Base-by-base conservation (phyloP, 169 alveolate species). In the Ichthyophthirius multifiliis region DNA sequence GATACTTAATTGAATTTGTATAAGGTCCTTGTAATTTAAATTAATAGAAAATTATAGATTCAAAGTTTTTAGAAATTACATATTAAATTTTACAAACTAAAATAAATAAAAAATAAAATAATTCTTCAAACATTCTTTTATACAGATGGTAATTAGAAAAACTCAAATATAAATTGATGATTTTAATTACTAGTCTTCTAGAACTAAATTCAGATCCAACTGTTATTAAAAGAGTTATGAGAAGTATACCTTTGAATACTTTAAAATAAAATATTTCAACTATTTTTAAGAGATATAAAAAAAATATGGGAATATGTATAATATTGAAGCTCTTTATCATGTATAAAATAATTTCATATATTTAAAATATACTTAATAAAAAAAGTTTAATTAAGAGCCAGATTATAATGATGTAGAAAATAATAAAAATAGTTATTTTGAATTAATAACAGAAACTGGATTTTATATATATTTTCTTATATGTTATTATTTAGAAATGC, bases 401-500 rank as follows among this genome's bases (percentile, higher is more conserved):
- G n/a, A n/a, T n/a, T n/a, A n/a, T n/a, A n/a, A n/a, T 13, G 63
- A 13, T 13, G 13, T 6, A 4, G 18, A 45, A 45, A 45, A 45
- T 9, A 45, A 13, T 45, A 45, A n/a, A 5, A 6, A n/a, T 13
- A 27, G 63, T 20, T 78, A 64, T 78, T 65, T 64, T 32, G 77
- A 78, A 32, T 35, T 67, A 4, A 78, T 78, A 3, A 4, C 44
- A 34, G 84, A 78, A 78, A 78, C 84, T 5, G 84, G 84, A 39
- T 78, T 78, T 78, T 78, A 78, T 32, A 78, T 78, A 7, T 78
- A 43, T 37, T 78, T 78, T 23, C 37, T 78, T 20, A 78, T 78
- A 9, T 63, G 55, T 23, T 64, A 67, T 35, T 78, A 78, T 27
- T 30, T 31, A 31, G 84, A 78, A 78, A 43, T 78, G 44, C 71